Conservation (phyloP, 768 basidiomycete species). For the Rossbeevera mucosa region DNA sequence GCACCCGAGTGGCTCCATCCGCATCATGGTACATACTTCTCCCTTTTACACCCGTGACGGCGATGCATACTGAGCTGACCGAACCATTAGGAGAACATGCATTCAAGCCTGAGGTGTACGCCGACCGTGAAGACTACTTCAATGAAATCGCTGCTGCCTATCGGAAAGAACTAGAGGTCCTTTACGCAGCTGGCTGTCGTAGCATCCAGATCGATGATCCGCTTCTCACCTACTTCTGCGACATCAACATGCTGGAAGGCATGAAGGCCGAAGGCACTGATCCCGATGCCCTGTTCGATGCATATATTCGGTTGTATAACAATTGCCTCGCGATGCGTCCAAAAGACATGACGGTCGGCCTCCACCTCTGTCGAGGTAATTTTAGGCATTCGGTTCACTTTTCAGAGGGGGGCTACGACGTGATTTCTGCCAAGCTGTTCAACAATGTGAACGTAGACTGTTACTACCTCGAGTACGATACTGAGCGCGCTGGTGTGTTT, state of each 20-base stretch:
- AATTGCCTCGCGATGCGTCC: conserved; percentile 35
- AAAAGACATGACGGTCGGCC: conserved; percentile 36
- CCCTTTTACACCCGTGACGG: no score
- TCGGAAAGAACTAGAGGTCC: conserved; percentile 39
- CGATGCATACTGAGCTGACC: neutral
- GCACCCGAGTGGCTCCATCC: conserved; percentile 72
- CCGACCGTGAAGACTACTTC: conserved; percentile 40
- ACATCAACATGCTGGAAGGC: conserved; percentile 46
- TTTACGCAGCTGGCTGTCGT: conserved; percentile 41
- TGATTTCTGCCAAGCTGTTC: conserved; percentile 43
- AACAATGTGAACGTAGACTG: conserved; percentile 39
- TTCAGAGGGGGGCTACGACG: conserved; percentile 44
- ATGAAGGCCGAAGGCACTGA: conserved; percentile 61
- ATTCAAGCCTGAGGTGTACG: conserved; percentile 17
- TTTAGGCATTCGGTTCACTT: conserved; percentile 34
- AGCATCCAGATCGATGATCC: conserved; percentile 48
- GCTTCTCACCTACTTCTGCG: conserved; percentile 60
- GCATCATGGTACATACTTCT: conserved; percentile 45
- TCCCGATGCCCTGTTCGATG: conserved; percentile 59
- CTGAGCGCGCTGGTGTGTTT: conserved; percentile 38
- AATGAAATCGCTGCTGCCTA: conserved; percentile 46
- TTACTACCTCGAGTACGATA: conserved; percentile 49
- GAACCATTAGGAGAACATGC: conserved; percentile 18
- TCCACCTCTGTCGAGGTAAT: conserved; percentile 45
- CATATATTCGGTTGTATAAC: conserved; percentile 44